phyloP scores from a whole-genome alignment of 345 rosid genomes.

The Fremontodendron californicum region DNA sequence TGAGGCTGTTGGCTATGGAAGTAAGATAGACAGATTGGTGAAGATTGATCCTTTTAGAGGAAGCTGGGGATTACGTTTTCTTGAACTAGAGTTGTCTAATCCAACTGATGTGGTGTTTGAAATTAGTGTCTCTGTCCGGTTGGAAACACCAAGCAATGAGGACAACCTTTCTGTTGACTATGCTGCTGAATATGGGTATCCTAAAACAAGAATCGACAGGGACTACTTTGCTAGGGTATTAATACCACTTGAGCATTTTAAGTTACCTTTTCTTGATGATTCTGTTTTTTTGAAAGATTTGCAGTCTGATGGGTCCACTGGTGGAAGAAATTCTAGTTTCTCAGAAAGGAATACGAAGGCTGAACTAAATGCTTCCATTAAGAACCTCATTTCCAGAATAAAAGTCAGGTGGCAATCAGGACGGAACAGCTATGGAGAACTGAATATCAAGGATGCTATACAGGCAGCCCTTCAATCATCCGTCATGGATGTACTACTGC shows the following conservation, averaged over 20 bases:
- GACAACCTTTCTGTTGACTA: constrained; percentile 39
- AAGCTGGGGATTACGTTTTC: constrained; percentile 96
- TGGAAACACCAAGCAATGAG: constrained; percentile 54
- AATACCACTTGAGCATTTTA: constrained; percentile 94
- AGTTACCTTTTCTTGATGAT: constrained; percentile 87
- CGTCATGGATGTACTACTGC: constrained; percentile 90
- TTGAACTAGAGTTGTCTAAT: constrained; percentile 89
- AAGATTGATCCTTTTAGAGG: constrained; percentile 94
- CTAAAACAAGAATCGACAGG: constrained; percentile 85
- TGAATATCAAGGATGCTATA: constrained; percentile 86
- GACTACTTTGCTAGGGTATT: constrained; percentile 90
- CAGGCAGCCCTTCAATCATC: constrained; percentile 87
- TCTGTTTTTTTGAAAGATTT: constrained; percentile 72
- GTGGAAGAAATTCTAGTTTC: constrained; percentile 52
- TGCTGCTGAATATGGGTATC: constrained; percentile 67
- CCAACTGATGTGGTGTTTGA: constrained; percentile 96
- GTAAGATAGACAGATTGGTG: constrained; percentile 67
- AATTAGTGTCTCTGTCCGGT: constrained; percentile 73
- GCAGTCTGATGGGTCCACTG: constrained; percentile 41
- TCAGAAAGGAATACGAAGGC: constrained; percentile 87
- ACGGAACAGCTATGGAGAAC: constrained; percentile 87
- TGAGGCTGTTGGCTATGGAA: constrained; percentile 46
- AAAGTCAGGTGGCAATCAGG: constrained; percentile 97
- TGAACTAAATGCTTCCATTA: constrained; percentile 80
- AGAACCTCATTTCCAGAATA: constrained; percentile 81